Percentiles rank a stretch among this genome's conserved stretches.
phyloP scores from a whole-genome alignment of 2,329 filamentous ascomycete genomes.

The Sporothrix inflata region DNA sequence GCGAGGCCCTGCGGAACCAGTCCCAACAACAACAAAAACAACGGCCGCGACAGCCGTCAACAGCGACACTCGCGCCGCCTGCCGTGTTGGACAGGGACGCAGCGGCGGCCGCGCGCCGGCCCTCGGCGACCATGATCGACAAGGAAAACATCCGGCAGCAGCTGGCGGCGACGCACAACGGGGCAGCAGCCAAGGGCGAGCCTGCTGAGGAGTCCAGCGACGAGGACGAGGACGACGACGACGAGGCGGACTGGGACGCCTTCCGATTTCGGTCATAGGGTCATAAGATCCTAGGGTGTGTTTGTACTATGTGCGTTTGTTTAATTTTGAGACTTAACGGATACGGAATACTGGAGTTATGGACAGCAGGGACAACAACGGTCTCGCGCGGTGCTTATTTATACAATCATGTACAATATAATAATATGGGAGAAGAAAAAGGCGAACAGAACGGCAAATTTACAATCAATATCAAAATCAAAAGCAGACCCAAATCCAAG shows the following conservation, averaged over 20 bases:
- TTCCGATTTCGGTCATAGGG: slow-evolving; percentile 53
- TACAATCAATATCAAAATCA: background rate
- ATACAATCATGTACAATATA: slow-evolving; percentile 6
- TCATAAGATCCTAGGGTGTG: background rate
- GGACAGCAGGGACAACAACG: background rate
- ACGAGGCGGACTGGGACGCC: slow-evolving; percentile 62
- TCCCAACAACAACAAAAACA: slow-evolving; percentile 27
- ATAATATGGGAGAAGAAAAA: background rate
- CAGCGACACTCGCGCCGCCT: background rate
- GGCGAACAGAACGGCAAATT: background rate
- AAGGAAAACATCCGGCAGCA: slow-evolving; percentile 27
- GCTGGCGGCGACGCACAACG: slow-evolving; percentile 39
- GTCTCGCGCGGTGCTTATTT: background rate
- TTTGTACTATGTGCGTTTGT: background rate
- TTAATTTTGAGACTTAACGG: background rate
- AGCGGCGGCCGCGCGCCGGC: slow-evolving; percentile 32
- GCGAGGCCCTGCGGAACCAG: slow-evolving; percentile 65
- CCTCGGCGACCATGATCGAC: slow-evolving; percentile 24
- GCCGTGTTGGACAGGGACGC: background rate
- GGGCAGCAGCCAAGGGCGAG: slow-evolving; percentile 45
- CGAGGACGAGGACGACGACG: slow-evolving; percentile 49
- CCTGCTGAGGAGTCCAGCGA: slow-evolving; percentile 46
- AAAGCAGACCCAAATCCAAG: background rate
- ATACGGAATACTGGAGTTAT: slow-evolving; percentile 11
- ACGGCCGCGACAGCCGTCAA: background rate